These are phyloP conservation scores for Millerozyma acaciae DNA, from an alignment of 805 yeast species.

Conservation along the genomic window DNA sequence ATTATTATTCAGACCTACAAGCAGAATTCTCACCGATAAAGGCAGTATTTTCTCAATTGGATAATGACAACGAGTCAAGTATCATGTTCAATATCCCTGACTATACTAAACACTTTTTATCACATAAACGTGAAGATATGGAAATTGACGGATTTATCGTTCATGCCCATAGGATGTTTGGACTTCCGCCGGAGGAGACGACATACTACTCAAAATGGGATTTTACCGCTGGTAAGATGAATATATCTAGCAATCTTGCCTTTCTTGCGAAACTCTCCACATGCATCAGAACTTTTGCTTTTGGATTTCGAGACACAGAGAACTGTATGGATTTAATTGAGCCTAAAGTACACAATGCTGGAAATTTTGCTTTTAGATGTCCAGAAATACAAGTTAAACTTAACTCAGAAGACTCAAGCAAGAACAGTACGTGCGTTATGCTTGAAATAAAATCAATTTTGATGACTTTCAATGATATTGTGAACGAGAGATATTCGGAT, in stretches of 20 bases:
- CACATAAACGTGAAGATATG: constrained; percentile 36
- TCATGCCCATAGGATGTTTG: constrained; percentile 91
- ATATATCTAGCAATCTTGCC: constrained; percentile 46
- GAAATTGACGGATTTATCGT: constrained; percentile 56
- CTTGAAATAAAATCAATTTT: constrained; percentile 20
- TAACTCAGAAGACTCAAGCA: constrained; percentile 2
- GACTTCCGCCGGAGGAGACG: constrained; percentile 83
- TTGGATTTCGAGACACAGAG: constrained; percentile 71
- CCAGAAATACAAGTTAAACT: constrained; percentile 45
- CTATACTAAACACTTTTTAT: constrained; percentile 15
- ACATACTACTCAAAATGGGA: constrained; percentile 93
- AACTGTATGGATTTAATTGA: constrained; percentile 61
- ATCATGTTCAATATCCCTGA: constrained; percentile 21
- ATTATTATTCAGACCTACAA: constrained; percentile 91
- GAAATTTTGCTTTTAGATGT: constrained; percentile 56
- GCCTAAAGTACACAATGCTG: constrained; percentile 62
- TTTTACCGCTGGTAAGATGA: constrained; percentile 59
- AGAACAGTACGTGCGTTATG: constrained; percentile 8
- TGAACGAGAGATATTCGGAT: constrained; percentile 61
- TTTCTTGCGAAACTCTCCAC: constrained; percentile 42
- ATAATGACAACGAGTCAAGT: constrained; percentile 17
- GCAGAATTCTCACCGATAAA: constrained; percentile 61
- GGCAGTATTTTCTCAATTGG: constrained; percentile 27
- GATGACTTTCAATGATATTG: constrained; percentile 61
- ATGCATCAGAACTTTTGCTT: constrained; percentile 47